Percentiles rank a stretch among this genome's conserved stretches.
phyloP scores from a whole-genome alignment of 441 rosid species.

The Syzygium syzygioides region DNA sequence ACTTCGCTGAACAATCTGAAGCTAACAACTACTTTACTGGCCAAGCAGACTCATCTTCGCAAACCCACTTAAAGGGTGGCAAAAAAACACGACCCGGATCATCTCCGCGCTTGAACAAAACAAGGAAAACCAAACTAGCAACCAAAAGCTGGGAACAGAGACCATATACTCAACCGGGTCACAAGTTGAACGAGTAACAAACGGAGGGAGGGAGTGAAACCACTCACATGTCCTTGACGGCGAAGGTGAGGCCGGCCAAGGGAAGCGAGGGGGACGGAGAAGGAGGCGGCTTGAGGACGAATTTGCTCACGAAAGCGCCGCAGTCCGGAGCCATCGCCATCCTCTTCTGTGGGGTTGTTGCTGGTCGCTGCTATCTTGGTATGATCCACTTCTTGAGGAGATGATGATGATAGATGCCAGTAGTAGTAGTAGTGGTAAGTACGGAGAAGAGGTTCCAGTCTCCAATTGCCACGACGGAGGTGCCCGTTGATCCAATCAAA shows the following conservation, averaged over 20 bases:
- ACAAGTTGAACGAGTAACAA: neutral
- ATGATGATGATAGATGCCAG: neutral
- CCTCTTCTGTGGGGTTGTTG: too few species aligned
- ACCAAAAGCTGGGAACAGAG: neutral
- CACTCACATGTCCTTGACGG: conserved; percentile 87
- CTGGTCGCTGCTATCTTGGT: neutral
- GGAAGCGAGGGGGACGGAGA: conserved; percentile 45
- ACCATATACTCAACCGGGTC: neutral
- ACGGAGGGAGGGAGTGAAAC: neutral
- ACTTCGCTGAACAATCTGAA: neutral
- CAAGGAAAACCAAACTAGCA: neutral
- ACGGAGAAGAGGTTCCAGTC: neutral
- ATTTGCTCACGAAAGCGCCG: conserved; percentile 83
- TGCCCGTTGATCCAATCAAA: neutral
- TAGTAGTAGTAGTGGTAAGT: neutral
- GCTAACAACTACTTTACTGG: neutral
- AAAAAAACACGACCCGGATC: neutral
- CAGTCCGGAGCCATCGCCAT: conserved; percentile 23
- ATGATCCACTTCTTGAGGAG: neutral
- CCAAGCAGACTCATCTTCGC: neutral
- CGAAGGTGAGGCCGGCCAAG: conserved; percentile 63
- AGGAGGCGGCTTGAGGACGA: conserved; percentile 41
- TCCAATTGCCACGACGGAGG: neutral
- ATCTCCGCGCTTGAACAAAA: neutral
- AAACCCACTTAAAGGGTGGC: neutral